Conservation (phyloP, 371 early-diverging fungal species). For the Apophysomyces trapeziformis region DNA sequence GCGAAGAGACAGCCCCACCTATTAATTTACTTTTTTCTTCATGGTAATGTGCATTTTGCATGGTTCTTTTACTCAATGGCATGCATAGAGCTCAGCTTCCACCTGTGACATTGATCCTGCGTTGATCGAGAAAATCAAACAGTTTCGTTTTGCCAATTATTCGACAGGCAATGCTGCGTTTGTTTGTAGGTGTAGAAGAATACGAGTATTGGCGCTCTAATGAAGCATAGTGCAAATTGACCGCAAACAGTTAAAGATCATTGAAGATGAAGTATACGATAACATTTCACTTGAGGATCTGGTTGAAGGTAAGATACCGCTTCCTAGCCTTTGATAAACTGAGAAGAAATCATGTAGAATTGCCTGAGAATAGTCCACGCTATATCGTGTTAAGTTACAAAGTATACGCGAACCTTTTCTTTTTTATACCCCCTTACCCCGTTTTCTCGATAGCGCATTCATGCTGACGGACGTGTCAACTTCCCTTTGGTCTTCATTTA, state of each 20-base stretch:
- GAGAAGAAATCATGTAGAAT: slow-evolving; percentile 33
- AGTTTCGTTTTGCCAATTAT: slow-evolving; percentile 64
- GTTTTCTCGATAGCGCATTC: slow-evolving; percentile 38
- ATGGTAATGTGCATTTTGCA: neutral
- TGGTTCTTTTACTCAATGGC: neutral
- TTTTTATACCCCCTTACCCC: neutral
- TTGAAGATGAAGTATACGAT: slow-evolving; percentile 59
- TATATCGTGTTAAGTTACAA: slow-evolving; percentile 72
- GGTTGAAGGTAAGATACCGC: slow-evolving; percentile 45
- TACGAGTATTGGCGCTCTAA: neutral
- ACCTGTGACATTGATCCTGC: slow-evolving; percentile 65
- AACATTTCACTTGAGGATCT: slow-evolving; percentile 62
- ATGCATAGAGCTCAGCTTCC: slow-evolving; percentile 13
- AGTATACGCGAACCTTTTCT: slow-evolving; percentile 20
- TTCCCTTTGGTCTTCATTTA: slow-evolving; percentile 71
- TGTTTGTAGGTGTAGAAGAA: slow-evolving; percentile 51
- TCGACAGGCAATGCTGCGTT: slow-evolving; percentile 63
- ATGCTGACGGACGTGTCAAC: slow-evolving; percentile 67
- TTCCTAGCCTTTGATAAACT: neutral
- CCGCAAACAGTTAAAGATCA: slow-evolving; percentile 51
- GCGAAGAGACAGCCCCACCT: neutral
- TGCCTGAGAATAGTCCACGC: slow-evolving; percentile 74
- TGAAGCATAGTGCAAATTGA: slow-evolving; percentile 60
- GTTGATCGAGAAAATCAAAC: slow-evolving; percentile 58
- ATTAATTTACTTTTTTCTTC: neutral